Evolutionary conservation across 2,329 filamentous ascomycete genomes (phyloP).

Genomic region (Colletotrichum sp.): DNA sequence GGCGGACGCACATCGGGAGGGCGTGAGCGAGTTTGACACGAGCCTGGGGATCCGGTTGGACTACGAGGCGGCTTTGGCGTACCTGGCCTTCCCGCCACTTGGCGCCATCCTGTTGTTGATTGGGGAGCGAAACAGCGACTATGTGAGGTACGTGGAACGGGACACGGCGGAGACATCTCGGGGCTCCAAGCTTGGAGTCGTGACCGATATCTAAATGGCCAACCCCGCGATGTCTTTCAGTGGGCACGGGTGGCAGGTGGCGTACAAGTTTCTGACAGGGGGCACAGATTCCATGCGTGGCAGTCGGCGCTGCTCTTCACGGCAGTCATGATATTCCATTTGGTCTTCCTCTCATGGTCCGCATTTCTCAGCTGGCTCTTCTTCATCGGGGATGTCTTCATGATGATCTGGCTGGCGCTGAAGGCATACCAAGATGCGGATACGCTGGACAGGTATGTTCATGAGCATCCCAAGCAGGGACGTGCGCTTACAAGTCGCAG

Average conservation of each 20-base stretch:
- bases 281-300: conserved; percentile 88
- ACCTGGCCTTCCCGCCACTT: conserved; percentile 82
- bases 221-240: background rate
- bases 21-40: conserved; percentile 87
- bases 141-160: conserved; percentile 73
- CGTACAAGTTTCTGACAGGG: background rate
- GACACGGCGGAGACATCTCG: background rate
- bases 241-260: background rate
- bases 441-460: conserved; percentile 62
- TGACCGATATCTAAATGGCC: background rate
- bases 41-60: conserved; percentile 86
- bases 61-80: conserved; percentile 89
- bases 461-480: conserved; percentile 39
- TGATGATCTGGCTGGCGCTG: conserved; percentile 79
- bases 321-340: conserved; percentile 74
- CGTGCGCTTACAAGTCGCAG: conserved; percentile 44
- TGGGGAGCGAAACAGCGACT: conserved; percentile 93
- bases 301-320: conserved; percentile 87
- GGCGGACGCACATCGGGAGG: conserved; percentile 48
- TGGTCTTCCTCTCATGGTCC: conserved; percentile 82
- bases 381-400: conserved; percentile 73
- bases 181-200: background rate
- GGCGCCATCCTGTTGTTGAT: conserved; percentile 86
- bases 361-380: conserved; percentile 83
- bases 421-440: conserved; percentile 86